phyloP scores from a whole-genome alignment of 768 basidiomycete genomes.

The Stropharia rugosoannulata region DNA sequence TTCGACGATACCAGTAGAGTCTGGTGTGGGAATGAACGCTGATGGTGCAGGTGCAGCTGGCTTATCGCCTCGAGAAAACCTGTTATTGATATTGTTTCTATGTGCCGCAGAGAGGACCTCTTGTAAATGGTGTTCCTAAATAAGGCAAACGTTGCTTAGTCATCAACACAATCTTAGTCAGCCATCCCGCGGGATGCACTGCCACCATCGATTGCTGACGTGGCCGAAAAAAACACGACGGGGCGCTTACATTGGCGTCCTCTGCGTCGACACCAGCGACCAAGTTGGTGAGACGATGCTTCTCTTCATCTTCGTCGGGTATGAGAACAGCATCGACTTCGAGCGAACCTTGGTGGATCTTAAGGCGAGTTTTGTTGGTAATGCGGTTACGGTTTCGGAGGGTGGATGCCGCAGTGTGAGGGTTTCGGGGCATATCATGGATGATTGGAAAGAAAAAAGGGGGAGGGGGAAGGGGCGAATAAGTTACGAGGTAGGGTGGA shows the following conservation, averaged over 20 bases:
- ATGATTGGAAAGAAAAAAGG: constrained; percentile 36
- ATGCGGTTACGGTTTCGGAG: constrained; percentile 87
- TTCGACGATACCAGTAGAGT: constrained; percentile 76
- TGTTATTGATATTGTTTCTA: constrained; percentile 28
- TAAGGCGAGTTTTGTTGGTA: constrained; percentile 90
- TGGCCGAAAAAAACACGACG: constrained; percentile 32
- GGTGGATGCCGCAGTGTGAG: constrained; percentile 72
- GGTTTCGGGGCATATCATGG: constrained; percentile 90
- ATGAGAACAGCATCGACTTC: constrained; percentile 79
- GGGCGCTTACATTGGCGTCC: constrained; percentile 84
- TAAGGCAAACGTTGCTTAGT: constrained; percentile 27
- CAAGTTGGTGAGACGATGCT: constrained; percentile 67
- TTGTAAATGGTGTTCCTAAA: constrained; percentile 56
- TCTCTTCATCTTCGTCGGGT: constrained; percentile 87
- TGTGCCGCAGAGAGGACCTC: constrained; percentile 48
- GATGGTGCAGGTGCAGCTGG: constrained; percentile 37
- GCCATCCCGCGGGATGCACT: constrained; percentile 49
- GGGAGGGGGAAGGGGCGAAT: constrained; percentile 30
- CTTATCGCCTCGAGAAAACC: constrained; percentile 32
- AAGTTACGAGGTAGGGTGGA: constrained; percentile 32
- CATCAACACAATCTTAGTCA: constrained; percentile 38
- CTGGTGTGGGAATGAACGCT: constrained; percentile 91
- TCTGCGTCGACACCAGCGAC: constrained; percentile 91
- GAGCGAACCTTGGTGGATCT: constrained; percentile 77
- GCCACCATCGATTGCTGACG: constrained; percentile 43